Evolutionary conservation across 148 eudicot genomes (phyloP), one percentile per base, ranked within the genome.

Genomic region (Linanthus parryae): DNA sequence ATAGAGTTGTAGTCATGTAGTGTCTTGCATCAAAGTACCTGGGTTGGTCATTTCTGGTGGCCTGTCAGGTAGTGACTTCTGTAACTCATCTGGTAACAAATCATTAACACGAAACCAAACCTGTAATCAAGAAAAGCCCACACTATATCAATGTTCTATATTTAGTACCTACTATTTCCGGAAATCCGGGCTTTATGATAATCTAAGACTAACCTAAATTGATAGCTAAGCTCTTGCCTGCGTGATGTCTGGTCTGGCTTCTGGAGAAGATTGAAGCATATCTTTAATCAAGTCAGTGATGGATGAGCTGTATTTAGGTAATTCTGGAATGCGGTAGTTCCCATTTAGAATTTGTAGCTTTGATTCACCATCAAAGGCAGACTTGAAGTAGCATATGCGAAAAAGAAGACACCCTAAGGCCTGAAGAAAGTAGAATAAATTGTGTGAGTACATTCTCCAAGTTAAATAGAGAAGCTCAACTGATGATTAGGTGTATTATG

Each of bases 301-400:
- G 7, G 64, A 45, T n/a, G 88, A 63, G 72, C 80, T 84, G 84
- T 80, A 94, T 57, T 84, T 94, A 33, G 99, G 99, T 63, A 70
- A 58, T 24, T 94, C 96, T 39, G 99, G 99, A 31, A 94, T 94
- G 54, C 94, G 87, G 48, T 94, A 94, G 62, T 94, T 94, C 41
- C 96, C 99, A 59, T 94, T 94, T 51, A 94, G 70, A 62, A 94
- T 47, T 68, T 94, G 99, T 52, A 94, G 84, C 79, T 94, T 94
- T 44, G 99, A 94, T 76, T 94, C 99, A 45, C 99, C 99, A 63
- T 94, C 99, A 73, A 94, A 94, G 47, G 99, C 99, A 27, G 85
- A 88, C 75, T 94, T 94, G 61, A 94, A 70, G 71, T 88, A 94
- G 79, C 88, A 82, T 67, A 94, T 84, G 27, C 99, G 91, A 64